Base-by-base conservation (phyloP, 176 grass and related monocot genomes). In the Urochloa ruziziensis region DNA sequence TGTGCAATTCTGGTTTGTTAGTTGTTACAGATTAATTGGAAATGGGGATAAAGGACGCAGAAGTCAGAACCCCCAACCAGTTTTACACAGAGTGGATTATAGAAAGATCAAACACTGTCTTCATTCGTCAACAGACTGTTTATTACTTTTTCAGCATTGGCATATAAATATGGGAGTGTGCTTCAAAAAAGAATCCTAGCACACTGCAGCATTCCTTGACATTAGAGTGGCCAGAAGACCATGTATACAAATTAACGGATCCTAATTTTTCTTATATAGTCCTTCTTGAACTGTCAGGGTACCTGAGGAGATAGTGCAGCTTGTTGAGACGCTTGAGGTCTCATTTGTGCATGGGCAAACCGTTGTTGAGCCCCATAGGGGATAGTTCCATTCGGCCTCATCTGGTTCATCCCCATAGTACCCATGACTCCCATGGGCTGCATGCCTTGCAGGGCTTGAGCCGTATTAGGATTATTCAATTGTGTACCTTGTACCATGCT, bases 391-490 rank as follows among this genome's bases (percentile, higher is more conserved):
- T 88, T 98, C 32, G 91, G 85, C 88, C 97, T 99, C 77, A 98
- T 86, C 85, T 95, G 95, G 75, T 86, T 95, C 62, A 94, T 86
- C 24, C 91, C 91, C 67, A 93, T 88, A 68, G 79, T 82, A 80
- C 88, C 65, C 89, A 99, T 92, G 65, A 96, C 86, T 62, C 97
- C 93, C 93, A 99, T 94, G 83, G 89, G 57, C 70, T 99, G 96
- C 93, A 99, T 96, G 39, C 96, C 91, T 87, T 94, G 91, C 78
- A 99, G 78, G 0, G 85, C 87, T 78, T 99, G 97, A 77, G 85
- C 88, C 19, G 92, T 56, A 32, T 86, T 96, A 39, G 77, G 36
- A 67, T 88, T 70, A 83, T 85, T 90, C 70, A 89, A 90, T 67
- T 97, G 95, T 14, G 86, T 70, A 91, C 89, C 86, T 90, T 96